Evolutionary conservation across 495 filamentous ascomycete genomes (phyloP).

Genomic region (Annulohypoxylon maeteangense): DNA sequence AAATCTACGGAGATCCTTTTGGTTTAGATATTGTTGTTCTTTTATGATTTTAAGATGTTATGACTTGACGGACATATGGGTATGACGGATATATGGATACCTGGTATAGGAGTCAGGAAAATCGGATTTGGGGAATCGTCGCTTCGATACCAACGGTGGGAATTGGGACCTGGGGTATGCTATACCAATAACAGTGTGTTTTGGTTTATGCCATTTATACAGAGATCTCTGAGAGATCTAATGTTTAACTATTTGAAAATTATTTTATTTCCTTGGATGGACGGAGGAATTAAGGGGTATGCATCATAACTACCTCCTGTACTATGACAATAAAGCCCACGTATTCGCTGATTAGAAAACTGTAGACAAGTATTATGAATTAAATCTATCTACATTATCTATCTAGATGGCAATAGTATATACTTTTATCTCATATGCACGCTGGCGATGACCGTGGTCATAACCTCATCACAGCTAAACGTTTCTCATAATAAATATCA

Average conservation of each 20-base stretch:
- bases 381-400: slow-evolving; percentile 5
- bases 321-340: no score
- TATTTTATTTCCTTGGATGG: neutral
- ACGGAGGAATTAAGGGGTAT: neutral
- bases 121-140: neutral
- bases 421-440: neutral
- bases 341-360: no score
- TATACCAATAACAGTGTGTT: neutral
- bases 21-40: slow-evolving; percentile 16
- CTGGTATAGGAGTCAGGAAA: neutral
- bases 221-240: neutral
- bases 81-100: neutral
- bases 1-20: slow-evolving; percentile 22
- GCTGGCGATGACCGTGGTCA: neutral
- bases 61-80: neutral
- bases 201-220: neutral
- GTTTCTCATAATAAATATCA: neutral
- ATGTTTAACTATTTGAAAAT: no score
- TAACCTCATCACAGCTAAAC: neutral
- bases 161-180: neutral
- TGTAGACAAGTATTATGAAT: neutral
- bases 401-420: neutral
- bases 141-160: neutral
- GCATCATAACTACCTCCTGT: no score
- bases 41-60: slow-evolving; percentile 7